These are phyloP conservation scores for Xanthoparmelia taractica DNA, from an alignment of 495 filamentous ascomycete species.

Conservation along the genomic window DNA sequence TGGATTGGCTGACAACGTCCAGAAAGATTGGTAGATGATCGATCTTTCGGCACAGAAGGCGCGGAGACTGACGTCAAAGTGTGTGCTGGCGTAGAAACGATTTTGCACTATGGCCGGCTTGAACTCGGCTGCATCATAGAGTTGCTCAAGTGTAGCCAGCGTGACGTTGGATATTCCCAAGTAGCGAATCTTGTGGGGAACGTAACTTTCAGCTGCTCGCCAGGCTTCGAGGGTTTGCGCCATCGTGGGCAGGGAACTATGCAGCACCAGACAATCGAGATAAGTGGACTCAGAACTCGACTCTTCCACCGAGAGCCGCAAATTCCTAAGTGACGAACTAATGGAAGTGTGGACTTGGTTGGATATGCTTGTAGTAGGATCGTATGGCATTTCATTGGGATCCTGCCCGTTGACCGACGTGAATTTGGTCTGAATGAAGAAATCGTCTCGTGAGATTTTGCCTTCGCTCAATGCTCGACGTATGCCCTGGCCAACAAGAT, in stretches of 20 bases:
- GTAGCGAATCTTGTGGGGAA: constrained; percentile 53
- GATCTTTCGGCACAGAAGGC: constrained; percentile 51
- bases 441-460: constrained; percentile 48
- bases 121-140: constrained; percentile 39
- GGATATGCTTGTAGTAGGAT: constrained; percentile 40
- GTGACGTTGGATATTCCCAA: constrained; percentile 68
- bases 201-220: constrained; percentile 53
- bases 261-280: constrained; percentile 65
- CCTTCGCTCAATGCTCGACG: constrained; percentile 49
- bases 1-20: constrained; percentile 70
- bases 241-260: constrained; percentile 55
- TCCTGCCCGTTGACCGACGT: constrained; percentile 56
- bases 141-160: constrained; percentile 43
- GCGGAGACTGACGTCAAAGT: constrained; percentile 55
- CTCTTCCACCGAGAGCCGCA: constrained; percentile 34
- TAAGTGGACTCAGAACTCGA: constrained; percentile 44
- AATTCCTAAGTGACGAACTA: constrained; percentile 58
- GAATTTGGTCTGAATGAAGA: constrained; percentile 78
- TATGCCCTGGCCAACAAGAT: constrained; percentile 60
- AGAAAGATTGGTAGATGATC: constrained; percentile 64
- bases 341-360: constrained; percentile 61
- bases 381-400: constrained; percentile 48
- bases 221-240: constrained; percentile 58
- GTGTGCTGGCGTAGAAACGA: constrained; percentile 53
- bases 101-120: constrained; percentile 68